These are phyloP conservation scores for Trypanosoma boissoni DNA, from an alignment of 208 protist species.

Conservation along the genomic window DNA sequence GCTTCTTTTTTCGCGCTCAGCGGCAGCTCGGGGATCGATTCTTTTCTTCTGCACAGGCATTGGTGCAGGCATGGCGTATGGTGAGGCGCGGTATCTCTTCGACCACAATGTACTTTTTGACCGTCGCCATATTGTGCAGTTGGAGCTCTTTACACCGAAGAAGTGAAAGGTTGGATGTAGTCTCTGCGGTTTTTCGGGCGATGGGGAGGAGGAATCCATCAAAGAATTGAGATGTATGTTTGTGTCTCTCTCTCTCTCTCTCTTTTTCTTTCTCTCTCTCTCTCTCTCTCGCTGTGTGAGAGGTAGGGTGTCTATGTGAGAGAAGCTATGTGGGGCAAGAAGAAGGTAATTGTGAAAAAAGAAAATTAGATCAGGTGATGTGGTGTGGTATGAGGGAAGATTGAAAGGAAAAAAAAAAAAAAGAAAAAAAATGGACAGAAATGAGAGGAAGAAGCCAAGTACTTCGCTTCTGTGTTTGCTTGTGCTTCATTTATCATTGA, in stretches of 20 bases:
- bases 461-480: too few relatives aligned
- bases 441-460: too few relatives aligned
- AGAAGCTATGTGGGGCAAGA: neutral
- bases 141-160: conserved; percentile 30
- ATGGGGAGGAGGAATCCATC: neutral
- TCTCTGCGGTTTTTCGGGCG: neutral
- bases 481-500: neutral
- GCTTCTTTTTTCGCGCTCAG: conserved; percentile 70
- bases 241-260: too few relatives aligned
- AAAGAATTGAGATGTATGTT: conserved; percentile 25
- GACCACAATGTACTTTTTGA: conserved; percentile 88
- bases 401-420: conserved; percentile 6
- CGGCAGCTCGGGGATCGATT: conserved; percentile 51
- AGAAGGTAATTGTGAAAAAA: neutral
- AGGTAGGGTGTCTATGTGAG: conserved; percentile 4
- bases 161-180: conserved; percentile 5
- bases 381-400: neutral
- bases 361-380: conserved; percentile 7
- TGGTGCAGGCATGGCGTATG: conserved; percentile 81
- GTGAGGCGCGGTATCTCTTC: conserved; percentile 86
- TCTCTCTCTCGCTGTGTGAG: too few relatives aligned
- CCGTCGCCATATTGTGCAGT: conserved; percentile 65
- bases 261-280: too few relatives aligned
- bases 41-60: conserved; percentile 69
- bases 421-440: conserved; percentile 3